Evolutionary conservation across 148 eudicot genomes (phyloP), one percentile per base, ranked within the genome.

Genomic region (Chenopodium suecicum): DNA sequence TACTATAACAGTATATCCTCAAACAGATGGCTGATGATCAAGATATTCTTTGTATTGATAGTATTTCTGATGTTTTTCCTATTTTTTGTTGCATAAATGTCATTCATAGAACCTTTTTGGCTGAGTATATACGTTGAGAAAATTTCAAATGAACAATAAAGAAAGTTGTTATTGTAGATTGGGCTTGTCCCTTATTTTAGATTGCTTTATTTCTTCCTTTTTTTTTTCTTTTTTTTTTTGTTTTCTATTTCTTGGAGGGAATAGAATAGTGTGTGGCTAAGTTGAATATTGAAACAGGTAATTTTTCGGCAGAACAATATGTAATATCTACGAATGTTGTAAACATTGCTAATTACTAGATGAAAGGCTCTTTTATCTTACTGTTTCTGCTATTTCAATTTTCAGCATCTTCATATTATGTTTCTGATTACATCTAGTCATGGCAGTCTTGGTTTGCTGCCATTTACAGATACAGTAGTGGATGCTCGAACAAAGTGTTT

Each of bases 1-100:
- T 92, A 93, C 82, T 90, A 92, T 14, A 94, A 89, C 86, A 88
- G 98, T 84, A 92, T 94, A 86, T 94, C 98, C 60, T 94, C 98
- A 29, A 94, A 94, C 87, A 83, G 98, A 78, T 94, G 98, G 98
- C 91, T 94, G 90, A 94, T 94, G 98, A 92, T 94, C 89, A 94
- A 94, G 86, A 92, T 94, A 87, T 94, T 92, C 83, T 87, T 89
- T 88, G 95, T 94, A 76, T 87, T 94, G 86, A 86, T 94, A 83
- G 89, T 90, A 58, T 94, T 92, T 82, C 91, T 94, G 75, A 90
- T 92, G 92, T 88, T 94, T 84, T 94, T 94, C 91, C 87, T 94
- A 82, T 94, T 94, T 78, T 94, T 94, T 75, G 98, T 94, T 67
- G 98, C 98, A 20, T 94, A 88, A 82, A 68, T 82, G 69, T 77